Conservation (phyloP, 805 yeast genomes). For the Suhomyces sp. region DNA sequence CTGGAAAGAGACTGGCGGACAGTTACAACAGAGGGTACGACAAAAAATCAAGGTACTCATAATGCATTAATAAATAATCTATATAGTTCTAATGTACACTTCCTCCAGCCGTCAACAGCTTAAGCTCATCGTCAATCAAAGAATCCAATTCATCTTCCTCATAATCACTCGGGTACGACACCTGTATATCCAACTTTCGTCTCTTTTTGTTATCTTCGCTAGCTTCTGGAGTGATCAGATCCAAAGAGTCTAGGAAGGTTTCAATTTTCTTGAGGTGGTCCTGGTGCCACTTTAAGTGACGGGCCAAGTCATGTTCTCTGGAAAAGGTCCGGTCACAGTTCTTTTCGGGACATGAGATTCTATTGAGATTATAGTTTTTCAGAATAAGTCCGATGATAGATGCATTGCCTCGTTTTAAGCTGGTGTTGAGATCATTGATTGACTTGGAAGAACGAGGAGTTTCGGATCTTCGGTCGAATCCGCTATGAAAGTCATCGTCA, state of each 20-base stretch:
- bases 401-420: slow-evolving; percentile 3
- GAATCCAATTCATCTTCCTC: slow-evolving; percentile 21
- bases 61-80: neutral
- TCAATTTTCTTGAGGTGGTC: slow-evolving; percentile 30
- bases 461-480: neutral
- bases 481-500: neutral
- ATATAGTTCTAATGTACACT: slow-evolving; percentile 2
- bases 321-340: slow-evolving; percentile 55
- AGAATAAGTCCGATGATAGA: slow-evolving; percentile 37
- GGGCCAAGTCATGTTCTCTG: slow-evolving; percentile 44
- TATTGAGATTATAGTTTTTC: slow-evolving; percentile 34
- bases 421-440: slow-evolving; percentile 6
- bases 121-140: slow-evolving; percentile 23
- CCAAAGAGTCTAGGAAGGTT: slow-evolving; percentile 25
- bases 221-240: slow-evolving; percentile 6
- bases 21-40: slow-evolving; percentile 16
- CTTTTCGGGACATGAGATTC: slow-evolving; percentile 44
- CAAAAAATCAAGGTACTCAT: slow-evolving; percentile 28
- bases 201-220: neutral
- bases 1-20: slow-evolving; percentile 3
- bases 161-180: neutral
- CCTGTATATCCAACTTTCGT: neutral
- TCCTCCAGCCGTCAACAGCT: slow-evolving; percentile 17
- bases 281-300: slow-evolving; percentile 56
- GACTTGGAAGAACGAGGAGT: slow-evolving; percentile 5